Evolutionary conservation across 2,329 filamentous ascomycete species (phyloP).

Genomic region (Trichoderma guizhouense): DNA sequence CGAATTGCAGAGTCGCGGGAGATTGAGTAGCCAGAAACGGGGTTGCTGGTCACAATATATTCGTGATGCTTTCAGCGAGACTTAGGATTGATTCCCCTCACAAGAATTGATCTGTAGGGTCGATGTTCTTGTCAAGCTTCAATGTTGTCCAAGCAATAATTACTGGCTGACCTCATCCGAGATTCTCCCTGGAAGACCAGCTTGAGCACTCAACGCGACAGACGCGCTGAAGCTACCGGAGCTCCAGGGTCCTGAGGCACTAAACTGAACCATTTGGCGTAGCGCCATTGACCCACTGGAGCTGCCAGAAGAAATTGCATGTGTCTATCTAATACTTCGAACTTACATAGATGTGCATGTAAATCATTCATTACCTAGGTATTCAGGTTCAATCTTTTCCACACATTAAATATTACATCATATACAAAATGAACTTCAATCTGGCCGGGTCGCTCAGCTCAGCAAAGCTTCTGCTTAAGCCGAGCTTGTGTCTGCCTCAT

Average conservation of each 20-base stretch:
- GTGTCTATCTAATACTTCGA: neutral
- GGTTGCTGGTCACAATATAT: too few relatives aligned
- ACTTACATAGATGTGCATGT: neutral
- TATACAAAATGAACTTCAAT: constrained; percentile 58
- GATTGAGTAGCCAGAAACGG: neutral
- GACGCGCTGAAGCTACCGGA: constrained; percentile 17
- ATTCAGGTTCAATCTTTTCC: neutral
- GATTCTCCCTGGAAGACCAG: constrained; percentile 8
- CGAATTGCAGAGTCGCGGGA: neutral
- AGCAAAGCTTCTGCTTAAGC: constrained; percentile 61
- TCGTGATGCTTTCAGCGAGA: too few relatives aligned
- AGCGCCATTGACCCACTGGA: constrained; percentile 13
- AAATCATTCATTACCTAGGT: neutral
- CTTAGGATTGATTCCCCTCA: neutral
- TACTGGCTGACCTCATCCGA: neutral
- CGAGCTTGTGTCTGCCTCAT: constrained; percentile 69
- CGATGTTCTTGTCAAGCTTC: neutral
- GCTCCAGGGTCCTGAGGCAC: neutral
- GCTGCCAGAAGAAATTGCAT: neutral
- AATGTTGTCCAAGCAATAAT: neutral
- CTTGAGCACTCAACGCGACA: constrained; percentile 17
- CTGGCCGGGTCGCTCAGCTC: constrained; percentile 66
- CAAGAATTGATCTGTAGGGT: neutral
- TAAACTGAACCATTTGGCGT: neutral
- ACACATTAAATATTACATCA: neutral